phyloP scores from a whole-genome alignment of 768 basidiomycete species.

The Suillus variegatus region DNA sequence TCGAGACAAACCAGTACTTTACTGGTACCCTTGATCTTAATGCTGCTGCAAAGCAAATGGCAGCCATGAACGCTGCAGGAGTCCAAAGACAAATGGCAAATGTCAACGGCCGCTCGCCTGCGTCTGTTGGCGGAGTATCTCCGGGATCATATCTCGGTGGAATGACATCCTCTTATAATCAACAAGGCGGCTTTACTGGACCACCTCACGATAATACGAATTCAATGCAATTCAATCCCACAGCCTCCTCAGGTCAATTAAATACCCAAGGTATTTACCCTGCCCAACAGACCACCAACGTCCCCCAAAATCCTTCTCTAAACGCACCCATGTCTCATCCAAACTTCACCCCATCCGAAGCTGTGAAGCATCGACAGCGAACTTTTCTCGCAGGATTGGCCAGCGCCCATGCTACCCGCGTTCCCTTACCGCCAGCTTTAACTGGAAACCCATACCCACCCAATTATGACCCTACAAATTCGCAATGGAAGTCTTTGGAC shows the following conservation, averaged over 20 bases:
- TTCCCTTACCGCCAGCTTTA: conserved; percentile 75
- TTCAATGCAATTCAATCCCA: conserved; percentile 42
- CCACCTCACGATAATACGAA: conserved; percentile 41
- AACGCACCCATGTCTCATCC: conserved; percentile 45
- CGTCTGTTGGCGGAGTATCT: conserved; percentile 55
- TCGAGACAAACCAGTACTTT: conserved; percentile 45
- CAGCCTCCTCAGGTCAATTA: conserved; percentile 37
- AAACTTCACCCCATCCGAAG: conserved; percentile 30
- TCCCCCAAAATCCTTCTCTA: conserved; percentile 35
- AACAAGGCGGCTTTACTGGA: conserved; percentile 35
- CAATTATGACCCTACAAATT: conserved; percentile 61
- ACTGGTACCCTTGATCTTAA: conserved; percentile 57
- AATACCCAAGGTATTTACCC: conserved; percentile 47
- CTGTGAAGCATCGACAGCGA: conserved; percentile 56
- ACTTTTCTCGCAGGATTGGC: conserved; percentile 64
- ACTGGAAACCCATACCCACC: conserved; percentile 59
- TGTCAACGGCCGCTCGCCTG: conserved; percentile 48
- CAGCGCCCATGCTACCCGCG: conserved; percentile 54
- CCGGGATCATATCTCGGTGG: conserved; percentile 70
- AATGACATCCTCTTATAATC: conserved; percentile 41
- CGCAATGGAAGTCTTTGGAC: conserved; percentile 69
- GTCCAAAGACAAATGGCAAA: conserved; percentile 51
- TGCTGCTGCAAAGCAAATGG: conserved; percentile 79
- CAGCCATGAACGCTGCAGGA: conserved; percentile 66
- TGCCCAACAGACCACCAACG: conserved; percentile 36